Evolutionary conservation across 192 early-diverging fungal species (phyloP).

Genomic region (Coemansia sp.): DNA sequence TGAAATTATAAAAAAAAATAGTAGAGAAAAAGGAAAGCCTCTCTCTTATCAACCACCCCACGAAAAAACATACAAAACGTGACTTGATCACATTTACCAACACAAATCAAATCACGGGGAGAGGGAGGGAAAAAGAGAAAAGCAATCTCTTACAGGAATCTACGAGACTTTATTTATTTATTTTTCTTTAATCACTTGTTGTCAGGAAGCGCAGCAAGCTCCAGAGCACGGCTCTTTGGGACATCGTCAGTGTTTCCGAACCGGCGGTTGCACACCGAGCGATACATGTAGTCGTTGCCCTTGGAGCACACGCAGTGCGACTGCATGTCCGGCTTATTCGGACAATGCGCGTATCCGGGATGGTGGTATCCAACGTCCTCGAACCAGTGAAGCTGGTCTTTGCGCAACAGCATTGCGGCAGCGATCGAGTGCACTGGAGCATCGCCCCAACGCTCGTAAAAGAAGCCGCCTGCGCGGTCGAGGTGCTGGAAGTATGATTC

Average conservation of each 20-base stretch:
- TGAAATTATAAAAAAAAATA: neutral
- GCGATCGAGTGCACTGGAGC: conserved; percentile 71
- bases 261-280: conserved; percentile 30
- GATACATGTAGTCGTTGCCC: conserved; percentile 21
- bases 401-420: conserved; percentile 60
- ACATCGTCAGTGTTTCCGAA: conserved; percentile 30
- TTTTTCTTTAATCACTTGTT: conserved; percentile 10
- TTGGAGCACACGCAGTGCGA: conserved; percentile 26
- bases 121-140: neutral
- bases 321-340: conserved; percentile 53
- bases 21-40: neutral
- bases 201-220: conserved; percentile 35
- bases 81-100: neutral
- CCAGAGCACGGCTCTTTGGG: conserved; percentile 24
- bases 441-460: conserved; percentile 64
- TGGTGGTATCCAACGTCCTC: conserved; percentile 72
- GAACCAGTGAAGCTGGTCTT: conserved; percentile 69
- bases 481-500: conserved; percentile 66
- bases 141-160: neutral
- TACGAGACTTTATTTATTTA: too few species aligned
- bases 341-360: conserved; percentile 63
- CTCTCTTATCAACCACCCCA: neutral
- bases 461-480: conserved; percentile 77
- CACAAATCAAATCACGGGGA: neutral
- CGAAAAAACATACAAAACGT: neutral